Evolutionary conservation across 805 yeast species (phyloP), one percentile per base, ranked within the genome.

Genomic region (Vanderwaltozyma yarrowii): DNA sequence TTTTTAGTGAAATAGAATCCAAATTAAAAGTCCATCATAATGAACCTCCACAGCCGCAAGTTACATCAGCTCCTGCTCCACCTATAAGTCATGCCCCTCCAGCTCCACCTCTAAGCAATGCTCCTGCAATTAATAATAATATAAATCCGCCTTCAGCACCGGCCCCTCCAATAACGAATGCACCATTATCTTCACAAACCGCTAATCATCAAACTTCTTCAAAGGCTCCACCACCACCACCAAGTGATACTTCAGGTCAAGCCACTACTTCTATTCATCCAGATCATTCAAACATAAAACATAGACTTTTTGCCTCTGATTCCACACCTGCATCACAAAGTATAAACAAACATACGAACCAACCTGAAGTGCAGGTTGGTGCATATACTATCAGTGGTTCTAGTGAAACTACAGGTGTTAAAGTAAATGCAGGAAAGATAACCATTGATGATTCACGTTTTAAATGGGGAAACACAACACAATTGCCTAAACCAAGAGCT

Each of bases 401-500:
- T 12, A 43, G 49, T 10, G 51, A 54, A 14, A 28, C 36, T 18
- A 33, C 41, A 3, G 56, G 61, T 36, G 52, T 46, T 24, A 42
- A 50, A 36, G 38, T 47, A 6, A 43, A 44, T 46, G 37, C 39
- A 9, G 56, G 53, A 17, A 58, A 52, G 36, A 45, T 76, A 3
- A 64, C 60, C 4, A 82, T 86, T 35, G 85, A 84, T 47, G 92
- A 83, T 54, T 58, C 58, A 21, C 65, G 88, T 49, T 87, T 79
- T 66, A 73, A 70, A 46, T 88, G 85, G 67, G 54, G 65, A 3
- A 83, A 83, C 55, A 69, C 72, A 14, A 60, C 64, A 31, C 80
- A 85, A 18, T 65, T 92, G 32, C 97, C 98, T 0, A 76, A 76
- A 48, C 97, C 98, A n/a, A 70, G 97, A 47, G 70, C 73, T 35